Evolutionary conservation across 1,284 basidiomycete genomes (phyloP), one percentile per base, ranked within the genome.

Genomic region (Cutaneotrichosporon sp.): DNA sequence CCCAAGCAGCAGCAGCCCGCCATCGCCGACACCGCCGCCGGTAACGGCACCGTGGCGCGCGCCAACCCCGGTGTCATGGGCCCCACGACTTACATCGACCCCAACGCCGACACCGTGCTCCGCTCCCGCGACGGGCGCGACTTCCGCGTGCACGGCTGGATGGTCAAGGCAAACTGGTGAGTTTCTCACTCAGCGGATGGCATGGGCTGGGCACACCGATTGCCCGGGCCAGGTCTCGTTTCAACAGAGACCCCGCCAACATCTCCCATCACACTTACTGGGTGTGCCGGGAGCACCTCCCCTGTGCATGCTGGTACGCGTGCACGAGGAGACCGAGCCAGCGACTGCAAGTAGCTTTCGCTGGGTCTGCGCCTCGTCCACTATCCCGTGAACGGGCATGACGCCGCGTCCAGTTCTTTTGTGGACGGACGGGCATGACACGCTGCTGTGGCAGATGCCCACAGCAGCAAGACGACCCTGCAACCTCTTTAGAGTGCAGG

Each of bases 161-260:
- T 65, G 29, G 63, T 72, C 56, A 64, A 63, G 56, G 64, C 70
- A 9, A 51, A 57, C 20, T 68, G 65, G 70, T 72, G 64, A 60
- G 69, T 64, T 33, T 43, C 25, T 45, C 36, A 47, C 47, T 50
- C 47, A 50, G 47, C 27, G 47, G 27, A 22, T 22, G 6, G 5
- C 22, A 46, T 46, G 45, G 45, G 45, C 45, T 46, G 45, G 24
- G 45, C 11, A 24, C 45, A 25, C n/a, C n/a, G n/a, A n/a, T n/a
- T 16, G 11, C 45, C 16, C 24, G 10, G 47, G 16, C 47, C 47
- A 29, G 25, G 27, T 18, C 47, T 50, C 47, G 25, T 50, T 50
- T 50, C 27, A 50, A 50, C 25, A 50, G 47, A 50, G 47, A 18
- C 25, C 45, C 4, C 16, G 4, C 38, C 38, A 16, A 7, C 4